Base-by-base conservation (phyloP, 2,329 filamentous ascomycete species). In the Epichloe uncinata region DNA sequence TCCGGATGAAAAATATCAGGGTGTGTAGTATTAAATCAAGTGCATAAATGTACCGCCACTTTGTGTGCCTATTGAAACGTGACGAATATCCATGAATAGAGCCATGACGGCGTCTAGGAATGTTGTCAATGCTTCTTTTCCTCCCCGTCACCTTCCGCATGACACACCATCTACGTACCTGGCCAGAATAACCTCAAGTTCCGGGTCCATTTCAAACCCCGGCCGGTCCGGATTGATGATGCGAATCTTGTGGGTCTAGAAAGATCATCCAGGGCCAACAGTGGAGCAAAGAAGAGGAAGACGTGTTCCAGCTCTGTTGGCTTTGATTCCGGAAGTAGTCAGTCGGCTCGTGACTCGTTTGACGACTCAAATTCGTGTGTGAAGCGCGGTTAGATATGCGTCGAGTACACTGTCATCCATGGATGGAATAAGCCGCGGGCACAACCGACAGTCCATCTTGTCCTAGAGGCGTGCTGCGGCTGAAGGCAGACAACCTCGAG, bases 181-280 rank as follows among this genome's bases (percentile, higher is more conserved):
- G 37, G 26, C 38, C 38, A 43, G 26, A 44, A 38, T 22, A 20
- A 16, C 30, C 34, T 57, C 53, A 15, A 59, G 45, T 6, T 53
- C 40, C 0, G 55, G 48, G 4, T 52, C 48, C 1, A 60, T 59
- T 11, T 66, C 67, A 41, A 69, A 60, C 8, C 66, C 66, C 0
- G 68, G 66, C 5, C 66, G 54, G 51, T 69, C 65, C 0, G 56
- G 50, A 49, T 54, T 52, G 50, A 69, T 58, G 43, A 69, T 57
- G 36, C 66, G 63, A 18, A 68, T 53, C 18, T 57, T 53, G 52
- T 66, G 55, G 37, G 46, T 45, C 58, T 60, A 15, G 65, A 66
- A 3, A 66, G 50, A 2, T 53, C 50, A 48, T 69, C 62, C 49
- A 67, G 66, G 54, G 60, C 55, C 55, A 15, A 38, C 35, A 66